A percentile compares a stretch with the other conserved stretches of the same genome.
These are phyloP conservation scores for Lithohypha guttulata DNA, from an alignment of 2,329 filamentous ascomycete genomes.

Conservation along the genomic window DNA sequence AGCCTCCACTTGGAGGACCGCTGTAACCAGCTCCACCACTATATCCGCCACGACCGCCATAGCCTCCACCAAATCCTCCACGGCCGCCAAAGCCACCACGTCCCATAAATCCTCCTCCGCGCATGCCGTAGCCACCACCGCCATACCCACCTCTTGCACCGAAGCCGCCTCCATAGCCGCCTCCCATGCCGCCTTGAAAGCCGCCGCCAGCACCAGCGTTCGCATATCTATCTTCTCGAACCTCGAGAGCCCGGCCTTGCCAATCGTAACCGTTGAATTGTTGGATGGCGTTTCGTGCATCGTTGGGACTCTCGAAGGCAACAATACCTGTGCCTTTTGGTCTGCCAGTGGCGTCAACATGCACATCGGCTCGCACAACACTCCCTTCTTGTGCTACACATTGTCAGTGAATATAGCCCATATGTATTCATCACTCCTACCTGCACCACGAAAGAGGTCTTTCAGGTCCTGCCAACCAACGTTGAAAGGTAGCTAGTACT, in stretches of 20 bases:
- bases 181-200: slow-evolving; percentile 27
- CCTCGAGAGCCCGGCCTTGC: slow-evolving; percentile 87
- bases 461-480: slow-evolving; percentile 99
- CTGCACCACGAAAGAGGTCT: slow-evolving; percentile 95
- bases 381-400: slow-evolving; percentile 48
- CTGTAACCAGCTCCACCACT: slow-evolving; percentile 25
- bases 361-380: slow-evolving; percentile 91
- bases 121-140: slow-evolving; percentile 32
- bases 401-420: slow-evolving; percentile 14
- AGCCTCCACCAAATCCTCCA: slow-evolving; percentile 10
- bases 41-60: slow-evolving; percentile 8
- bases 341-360: slow-evolving; percentile 79
- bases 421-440: slow-evolving; percentile 46
- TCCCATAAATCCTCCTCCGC: slow-evolving; percentile 5
- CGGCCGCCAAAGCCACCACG: slow-evolving; percentile 12
- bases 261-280: slow-evolving; percentile 99
- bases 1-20: slow-evolving; percentile 9
- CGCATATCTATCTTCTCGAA: slow-evolving; percentile 92
- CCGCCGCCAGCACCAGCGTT: slow-evolving; percentile 36
- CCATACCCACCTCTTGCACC: slow-evolving; percentile 33
- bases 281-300: slow-evolving; percentile 89
- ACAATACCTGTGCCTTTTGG: slow-evolving; percentile 97
- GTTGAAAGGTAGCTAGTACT: slow-evolving; percentile 76
- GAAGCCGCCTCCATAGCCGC: slow-evolving; percentile 44
- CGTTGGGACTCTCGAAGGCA: slow-evolving; percentile 87